These are phyloP conservation scores for Schwanniomyces vanrijiae DNA, from an alignment of 805 yeast species.

Conservation along the genomic window DNA sequence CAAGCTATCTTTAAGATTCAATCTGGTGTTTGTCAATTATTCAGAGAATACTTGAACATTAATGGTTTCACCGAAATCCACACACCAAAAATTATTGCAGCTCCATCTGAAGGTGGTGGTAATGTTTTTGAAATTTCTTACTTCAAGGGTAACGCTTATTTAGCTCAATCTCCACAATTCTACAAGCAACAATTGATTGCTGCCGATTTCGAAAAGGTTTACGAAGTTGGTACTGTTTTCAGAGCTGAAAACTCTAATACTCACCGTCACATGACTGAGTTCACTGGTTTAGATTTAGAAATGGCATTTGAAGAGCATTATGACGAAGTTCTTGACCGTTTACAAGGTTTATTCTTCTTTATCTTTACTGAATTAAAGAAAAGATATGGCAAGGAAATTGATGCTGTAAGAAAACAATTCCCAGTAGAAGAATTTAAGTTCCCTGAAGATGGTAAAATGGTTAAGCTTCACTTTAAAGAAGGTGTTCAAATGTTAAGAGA, in stretches of 20 bases:
- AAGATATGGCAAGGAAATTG: constrained; percentile 83
- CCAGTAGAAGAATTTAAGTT: constrained; percentile 97
- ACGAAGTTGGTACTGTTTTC: constrained; percentile 96
- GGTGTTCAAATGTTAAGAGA: constrained; percentile 85
- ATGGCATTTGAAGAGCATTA: constrained; percentile 98
- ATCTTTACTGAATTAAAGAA: constrained; percentile 81
- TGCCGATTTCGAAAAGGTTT: constrained; percentile 95
- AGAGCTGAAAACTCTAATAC: constrained; percentile 99
- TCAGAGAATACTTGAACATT: constrained; percentile 78
- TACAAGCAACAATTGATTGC: constrained; percentile 98
- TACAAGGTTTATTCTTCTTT: constrained; percentile 77
- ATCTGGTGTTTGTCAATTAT: constrained; percentile 82
- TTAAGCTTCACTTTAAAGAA: constrained; percentile 82
- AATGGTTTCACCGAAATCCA: constrained; percentile 86
- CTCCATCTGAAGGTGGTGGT: constrained; percentile 97
- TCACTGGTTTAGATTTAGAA: constrained; percentile 95
- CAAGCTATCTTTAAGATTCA: constrained; percentile 96
- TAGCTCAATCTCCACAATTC: constrained; percentile 98
- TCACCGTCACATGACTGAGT: constrained; percentile 99
- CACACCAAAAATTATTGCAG: constrained; percentile 92
- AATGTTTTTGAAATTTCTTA: constrained; percentile 92
- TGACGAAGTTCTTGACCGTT: constrained; percentile 74
- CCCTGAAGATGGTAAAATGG: constrained; percentile 94
- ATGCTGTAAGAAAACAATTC: constrained; percentile 85
- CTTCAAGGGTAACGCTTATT: constrained; percentile 87